A percentile compares a stretch with the other conserved stretches of the same genome.
Evolutionary conservation across 495 filamentous ascomycete genomes (phyloP).

Genomic region (Niebla homalea): DNA sequence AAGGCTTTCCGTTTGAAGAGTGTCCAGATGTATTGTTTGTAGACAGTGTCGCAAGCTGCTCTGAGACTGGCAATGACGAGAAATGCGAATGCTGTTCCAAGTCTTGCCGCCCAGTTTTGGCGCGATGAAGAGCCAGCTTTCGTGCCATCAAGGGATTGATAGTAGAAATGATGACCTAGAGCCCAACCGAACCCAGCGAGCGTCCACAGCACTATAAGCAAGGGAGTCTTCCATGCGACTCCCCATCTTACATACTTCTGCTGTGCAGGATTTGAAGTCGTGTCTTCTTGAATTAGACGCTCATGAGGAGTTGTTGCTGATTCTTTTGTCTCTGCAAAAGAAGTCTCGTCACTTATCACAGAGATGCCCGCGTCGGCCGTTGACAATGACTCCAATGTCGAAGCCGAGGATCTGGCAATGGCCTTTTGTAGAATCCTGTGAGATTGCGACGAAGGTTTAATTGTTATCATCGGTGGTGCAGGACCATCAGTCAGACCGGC

Average conservation of each 20-base stretch:
- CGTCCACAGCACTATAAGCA: neutral
- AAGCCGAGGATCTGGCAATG: neutral
- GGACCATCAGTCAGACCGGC: neutral
- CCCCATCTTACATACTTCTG: constrained; percentile 8
- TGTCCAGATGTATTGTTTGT: constrained; percentile 13
- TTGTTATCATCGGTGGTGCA: neutral
- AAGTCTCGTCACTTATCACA: neutral
- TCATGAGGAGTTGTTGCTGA: neutral
- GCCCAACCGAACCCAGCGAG: constrained; percentile 1
- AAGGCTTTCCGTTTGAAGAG: constrained; percentile 6
- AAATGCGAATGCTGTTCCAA: constrained; percentile 11
- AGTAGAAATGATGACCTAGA: constrained; percentile 11
- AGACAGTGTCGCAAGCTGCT: constrained; percentile 1
- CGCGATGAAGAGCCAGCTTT: neutral
- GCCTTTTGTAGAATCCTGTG: neutral
- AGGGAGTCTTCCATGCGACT: constrained; percentile 2
- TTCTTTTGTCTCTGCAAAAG: neutral
- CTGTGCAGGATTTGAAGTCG: too few species aligned
- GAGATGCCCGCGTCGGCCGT: neutral
- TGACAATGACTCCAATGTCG: neutral
- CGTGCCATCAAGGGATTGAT: constrained; percentile 4
- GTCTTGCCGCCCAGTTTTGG: constrained; percentile 3
- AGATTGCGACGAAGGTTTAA: neutral
- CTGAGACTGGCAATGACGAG: constrained; percentile 3
- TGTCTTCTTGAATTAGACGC: too few species aligned